Base-by-base conservation (phyloP, 306 rosid genomes). In the Corylus heterophylla region DNA sequence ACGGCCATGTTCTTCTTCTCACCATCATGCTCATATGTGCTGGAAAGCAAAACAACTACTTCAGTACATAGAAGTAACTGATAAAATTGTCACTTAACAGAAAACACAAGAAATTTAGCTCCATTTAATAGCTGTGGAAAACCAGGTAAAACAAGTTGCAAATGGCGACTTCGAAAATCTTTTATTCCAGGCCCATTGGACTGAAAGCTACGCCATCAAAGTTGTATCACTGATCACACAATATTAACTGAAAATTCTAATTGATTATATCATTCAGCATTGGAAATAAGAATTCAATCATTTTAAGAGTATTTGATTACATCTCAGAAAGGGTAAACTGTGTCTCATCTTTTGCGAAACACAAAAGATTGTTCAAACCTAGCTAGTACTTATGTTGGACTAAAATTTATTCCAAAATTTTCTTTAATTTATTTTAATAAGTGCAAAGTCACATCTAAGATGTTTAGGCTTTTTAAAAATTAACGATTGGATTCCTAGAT, bases 1-100 rank as follows among this genome's bases (percentile, higher is more conserved):
- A 95, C 98, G 45, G 98, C 98, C 98, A 92, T 91, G 67, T 93
- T 95, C 83, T 90, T 92, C 90, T 88, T 89, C 89, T 89, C 95
- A 35, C 98, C 94, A 39, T 85, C 85, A 74, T 90, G 89, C 84
- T 91, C 97, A 56, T 86, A 95, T 25, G 87, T 85, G 78, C 98
- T 95, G 72, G 73, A 66, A 25, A 74, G 47, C 18, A 73, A 71
- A 78, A 45, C 37, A 39, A 47, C 54, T 63, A 62, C 58, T 67
- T 42, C 14, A 39, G 3, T 39, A 67, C 8, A 67, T 8, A 63
- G 16, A 31, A 18, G 25, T 9, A 16, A 67, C 29, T 17, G 1
- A 59, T 9, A 22, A 22, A 22, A 16, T 17, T 66, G 8, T 39
- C 25, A 1, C 10, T 35, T 16, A 3, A 2, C 11, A n/a, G 2